phyloP scores from a whole-genome alignment of 78 protist genomes.

The Dictyostelium intermedium region DNA sequence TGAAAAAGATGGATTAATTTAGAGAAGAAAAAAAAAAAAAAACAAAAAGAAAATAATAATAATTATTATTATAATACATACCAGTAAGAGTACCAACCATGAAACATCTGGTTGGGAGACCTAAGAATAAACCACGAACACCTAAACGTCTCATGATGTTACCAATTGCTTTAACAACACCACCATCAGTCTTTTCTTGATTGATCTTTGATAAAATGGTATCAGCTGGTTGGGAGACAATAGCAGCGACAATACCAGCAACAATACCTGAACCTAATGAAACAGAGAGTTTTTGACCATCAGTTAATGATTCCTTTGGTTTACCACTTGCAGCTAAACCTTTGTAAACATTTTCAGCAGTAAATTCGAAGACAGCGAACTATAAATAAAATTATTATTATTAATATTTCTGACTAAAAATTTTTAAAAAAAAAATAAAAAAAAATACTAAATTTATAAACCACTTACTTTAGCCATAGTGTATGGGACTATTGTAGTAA shows the following conservation, averaged over 20 bases:
- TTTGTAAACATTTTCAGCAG: slow-evolving; percentile 81
- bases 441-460: too few species aligned
- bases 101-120: slow-evolving; percentile 72
- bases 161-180: slow-evolving; percentile 70
- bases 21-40: background rate
- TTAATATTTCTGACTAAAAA: background rate
- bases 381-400: background rate
- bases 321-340: slow-evolving; percentile 15
- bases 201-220: slow-evolving; percentile 86
- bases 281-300: slow-evolving; percentile 85
- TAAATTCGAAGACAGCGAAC: slow-evolving; percentile 85
- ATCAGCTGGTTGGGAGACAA: slow-evolving; percentile 98
- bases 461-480: slow-evolving; percentile 18
- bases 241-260: slow-evolving; percentile 94
- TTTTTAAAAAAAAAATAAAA: background rate
- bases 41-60: too few species aligned
- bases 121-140: slow-evolving; percentile 70
- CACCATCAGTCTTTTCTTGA: slow-evolving; percentile 78
- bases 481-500: background rate
- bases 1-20: too few species aligned
- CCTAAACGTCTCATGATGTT: slow-evolving; percentile 67
- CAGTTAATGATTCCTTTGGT: slow-evolving; percentile 48
- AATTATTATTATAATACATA: too few species aligned
- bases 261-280: slow-evolving; percentile 93
- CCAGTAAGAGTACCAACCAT: slow-evolving; percentile 78